Conservation (phyloP, 129 eudicot species). For the Apium graveolens region DNA sequence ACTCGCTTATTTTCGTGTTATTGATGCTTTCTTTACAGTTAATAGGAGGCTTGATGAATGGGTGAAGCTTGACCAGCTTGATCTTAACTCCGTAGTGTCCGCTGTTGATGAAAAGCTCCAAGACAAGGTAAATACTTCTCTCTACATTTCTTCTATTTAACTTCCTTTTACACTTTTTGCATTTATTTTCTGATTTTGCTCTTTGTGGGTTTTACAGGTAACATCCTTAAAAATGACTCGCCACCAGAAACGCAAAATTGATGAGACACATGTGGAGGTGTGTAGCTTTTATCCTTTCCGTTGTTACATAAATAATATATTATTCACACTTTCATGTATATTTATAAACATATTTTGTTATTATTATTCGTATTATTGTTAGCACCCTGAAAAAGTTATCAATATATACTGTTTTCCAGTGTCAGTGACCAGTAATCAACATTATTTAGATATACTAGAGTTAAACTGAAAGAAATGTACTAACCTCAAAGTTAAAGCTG, state of each 20-base stretch:
- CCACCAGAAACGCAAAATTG: slow-evolving; percentile 95
- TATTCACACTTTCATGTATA: neutral
- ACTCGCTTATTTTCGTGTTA: too few species aligned
- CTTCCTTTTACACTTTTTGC: neutral
- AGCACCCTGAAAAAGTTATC: neutral
- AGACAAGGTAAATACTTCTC: slow-evolving; percentile 77
- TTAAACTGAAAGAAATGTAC: neutral
- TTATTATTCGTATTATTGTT: neutral
- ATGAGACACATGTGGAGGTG: slow-evolving; percentile 95
- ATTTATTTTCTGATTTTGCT: neutral
- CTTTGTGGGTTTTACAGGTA: slow-evolving; percentile 38
- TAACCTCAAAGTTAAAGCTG: neutral
- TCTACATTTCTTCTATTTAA: neutral
- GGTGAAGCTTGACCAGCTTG: slow-evolving; percentile 95
- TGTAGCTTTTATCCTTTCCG: slow-evolving; percentile 9
- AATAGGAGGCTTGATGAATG: slow-evolving; percentile 98
- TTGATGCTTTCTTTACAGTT: slow-evolving; percentile 36
- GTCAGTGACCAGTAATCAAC: neutral
- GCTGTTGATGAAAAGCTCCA: slow-evolving; percentile 95
- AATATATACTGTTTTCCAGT: neutral
- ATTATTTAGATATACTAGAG: neutral
- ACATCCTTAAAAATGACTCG: slow-evolving; percentile 97
- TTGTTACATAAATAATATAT: neutral
- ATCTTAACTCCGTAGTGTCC: slow-evolving; percentile 83
- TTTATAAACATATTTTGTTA: neutral